Evolutionary conservation across 2,329 filamentous ascomycete genomes (phyloP), one percentile per base, ranked within the genome.

Genomic region (Colletotrichum graminicola): DNA sequence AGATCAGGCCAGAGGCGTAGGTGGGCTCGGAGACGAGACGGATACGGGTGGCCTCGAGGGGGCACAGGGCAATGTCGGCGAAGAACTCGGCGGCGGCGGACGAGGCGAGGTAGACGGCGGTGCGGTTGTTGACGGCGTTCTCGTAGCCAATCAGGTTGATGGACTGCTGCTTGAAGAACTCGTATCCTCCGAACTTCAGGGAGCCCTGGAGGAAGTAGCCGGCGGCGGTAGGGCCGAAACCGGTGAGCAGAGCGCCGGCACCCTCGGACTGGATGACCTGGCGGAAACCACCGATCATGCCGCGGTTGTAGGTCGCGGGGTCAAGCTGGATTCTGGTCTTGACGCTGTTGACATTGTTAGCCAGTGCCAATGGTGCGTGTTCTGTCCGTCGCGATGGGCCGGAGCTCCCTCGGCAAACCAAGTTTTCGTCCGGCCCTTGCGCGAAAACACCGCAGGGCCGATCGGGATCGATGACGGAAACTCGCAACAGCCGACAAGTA

Each of bases 311-410:
- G 84, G 92, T 95, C 78, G 82, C 87, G 76, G 94, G 94, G 85
- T 97, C 94, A 82, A 97, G 93, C 89, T 97, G 94, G 84, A 97
- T 97, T 85, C 93, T 91, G 79, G 94, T 97, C 91, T 97, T 97
- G 89, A 97, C 93, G 85, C 94, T 97, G 82, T 75, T 18, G 1
- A 10, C 49, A 3, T 23, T 23, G 61, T 72, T 45, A 72, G 72
- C 51, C 51, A n/a, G 21, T 23, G 43, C 29, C 62, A 39, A 34
- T 51, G 7, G 55, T 5, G 32, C 12, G 14, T 23, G n/a, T 21
- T 32, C 10, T 21, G 32, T n/a, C 18, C 32, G 32, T n/a, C 62
- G 51, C 49, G 36, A 41, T 49, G 0, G 14, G 47, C 1, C 39
- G 49, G 62, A 66, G 67, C 43, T 47, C 43, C 54, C 16, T 59